Conservation (phyloP, 345 rosid genomes). For the Eutrema heterophyllum region DNA sequence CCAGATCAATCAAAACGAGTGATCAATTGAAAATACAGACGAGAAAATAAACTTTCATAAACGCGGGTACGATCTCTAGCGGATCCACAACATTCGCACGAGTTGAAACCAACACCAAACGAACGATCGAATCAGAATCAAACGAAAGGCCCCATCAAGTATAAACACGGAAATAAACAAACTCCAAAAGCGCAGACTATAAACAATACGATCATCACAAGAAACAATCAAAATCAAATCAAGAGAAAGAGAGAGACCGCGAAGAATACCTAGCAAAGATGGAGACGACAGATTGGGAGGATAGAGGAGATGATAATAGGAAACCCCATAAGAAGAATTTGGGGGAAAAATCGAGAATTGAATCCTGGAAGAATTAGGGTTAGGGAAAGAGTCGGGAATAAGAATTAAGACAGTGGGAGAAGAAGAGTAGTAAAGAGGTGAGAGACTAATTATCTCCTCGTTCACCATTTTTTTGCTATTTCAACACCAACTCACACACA, state of each 20-base stretch:
- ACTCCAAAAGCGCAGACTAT: not conserved
- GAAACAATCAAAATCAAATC: not conserved
- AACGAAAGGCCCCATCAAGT: not conserved
- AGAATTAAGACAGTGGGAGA: slow-evolving; percentile 2
- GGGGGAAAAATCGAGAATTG: slow-evolving; percentile 10
- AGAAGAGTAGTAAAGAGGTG: slow-evolving; percentile 32
- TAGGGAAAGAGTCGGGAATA: slow-evolving; percentile 23
- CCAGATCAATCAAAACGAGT: not conserved
- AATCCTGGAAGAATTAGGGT: slow-evolving; percentile 38
- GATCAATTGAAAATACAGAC: not conserved
- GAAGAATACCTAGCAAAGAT: slow-evolving; percentile 13
- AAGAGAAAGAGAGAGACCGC: not conserved
- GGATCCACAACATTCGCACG: not conserved
- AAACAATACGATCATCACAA: not conserved
- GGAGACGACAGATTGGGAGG: slow-evolving; percentile 7
- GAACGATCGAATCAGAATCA: not conserved
- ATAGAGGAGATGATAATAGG: not conserved
- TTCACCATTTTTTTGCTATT: slow-evolving; percentile 73
- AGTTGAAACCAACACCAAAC: slow-evolving; percentile 3
- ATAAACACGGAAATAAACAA: not conserved
- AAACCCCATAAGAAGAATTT: not conserved
- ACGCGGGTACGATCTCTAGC: not conserved
- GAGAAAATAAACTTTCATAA: not conserved
- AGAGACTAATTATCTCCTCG: slow-evolving; percentile 48
- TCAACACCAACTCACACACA: slow-evolving; percentile 47